Evolutionary conservation across 495 filamentous ascomycete species (phyloP), one percentile per base, ranked within the genome.

Genomic region (Bombardia bombarda): DNA sequence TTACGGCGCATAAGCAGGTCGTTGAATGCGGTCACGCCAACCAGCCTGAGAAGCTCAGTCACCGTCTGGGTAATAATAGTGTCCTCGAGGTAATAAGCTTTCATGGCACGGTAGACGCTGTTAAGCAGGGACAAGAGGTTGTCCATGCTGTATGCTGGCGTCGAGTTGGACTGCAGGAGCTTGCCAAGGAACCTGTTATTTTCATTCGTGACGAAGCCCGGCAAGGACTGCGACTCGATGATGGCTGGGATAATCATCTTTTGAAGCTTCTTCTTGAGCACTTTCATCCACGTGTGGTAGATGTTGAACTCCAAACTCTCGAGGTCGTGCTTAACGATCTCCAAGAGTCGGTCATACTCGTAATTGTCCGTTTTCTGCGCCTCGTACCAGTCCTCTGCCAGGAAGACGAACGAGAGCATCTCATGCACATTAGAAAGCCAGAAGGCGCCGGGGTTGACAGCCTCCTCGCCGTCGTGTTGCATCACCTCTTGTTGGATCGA

Each of bases 211-310:
- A 97, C 92, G 61, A 99, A 99, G 49, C 92, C 92, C 16, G 92
- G 92, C 42, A 99, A 80, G 7, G 90, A 96, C 61, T 99, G 92
- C 19, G 90, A 96, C 65, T 99, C 92, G 57, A 99, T 97, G 58
- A 99, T 97, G 31, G 92, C 92, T 0, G 92, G 92, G 20, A 99
- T 92, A 56, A 99, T 94, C 92, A 99, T 99, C 74, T 97, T 97
- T 53, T 87, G 85, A 36, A 99, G 74, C 66, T 93, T 95, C 75
- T 95, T 95, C 74, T 99, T 99, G 56, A 99, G 74, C 32, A 95
- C 89, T 73, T 99, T 99, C 92, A 99, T 99, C 92, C 92, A 99
- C 9, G 92, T 99, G 66, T 99, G 93, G 65, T 99, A 99, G 59
- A 99, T 97, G 70, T 99, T 99, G 77, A 99, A 99, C 66, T 99